phyloP scores from a whole-genome alignment of 192 early-diverging fungal genomes.

The Chytriomyces sp. region DNA sequence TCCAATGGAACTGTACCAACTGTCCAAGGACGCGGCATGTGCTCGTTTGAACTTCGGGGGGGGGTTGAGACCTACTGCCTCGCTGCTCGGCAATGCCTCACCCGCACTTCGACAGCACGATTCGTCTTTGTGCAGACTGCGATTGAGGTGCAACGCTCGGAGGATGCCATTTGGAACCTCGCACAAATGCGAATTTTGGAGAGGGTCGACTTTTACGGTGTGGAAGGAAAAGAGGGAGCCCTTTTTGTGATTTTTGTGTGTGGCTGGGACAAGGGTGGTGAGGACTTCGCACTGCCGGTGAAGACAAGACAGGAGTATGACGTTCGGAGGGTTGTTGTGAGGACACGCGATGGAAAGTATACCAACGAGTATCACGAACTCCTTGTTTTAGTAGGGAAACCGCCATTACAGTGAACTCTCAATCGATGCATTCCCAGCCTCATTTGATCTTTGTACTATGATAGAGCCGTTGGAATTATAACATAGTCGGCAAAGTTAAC shows the following conservation, averaged over 20 bases:
- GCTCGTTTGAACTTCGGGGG: constrained; percentile 47
- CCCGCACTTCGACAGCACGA: neutral
- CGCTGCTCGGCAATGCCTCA: constrained; percentile 25
- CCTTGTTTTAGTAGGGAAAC: constrained; percentile 22
- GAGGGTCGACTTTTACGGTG: constrained; percentile 36
- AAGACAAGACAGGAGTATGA: neutral
- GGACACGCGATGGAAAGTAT: constrained; percentile 1
- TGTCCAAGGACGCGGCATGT: constrained; percentile 37
- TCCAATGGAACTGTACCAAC: constrained; percentile 34
- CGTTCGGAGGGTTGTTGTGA: neutral
- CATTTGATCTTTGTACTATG: no score
- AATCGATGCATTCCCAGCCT: neutral
- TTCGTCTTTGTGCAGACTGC: constrained; percentile 42
- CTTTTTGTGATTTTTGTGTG: constrained; percentile 44
- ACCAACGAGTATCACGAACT: constrained; percentile 10
- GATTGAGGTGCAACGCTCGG: constrained; percentile 33
- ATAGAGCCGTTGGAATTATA: no score
- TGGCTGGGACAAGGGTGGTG: constrained; percentile 1
- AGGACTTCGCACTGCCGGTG: neutral
- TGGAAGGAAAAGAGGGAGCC: constrained; percentile 7
- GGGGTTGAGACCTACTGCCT: constrained; percentile 38
- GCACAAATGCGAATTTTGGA: constrained; percentile 29
- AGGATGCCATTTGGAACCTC: neutral
- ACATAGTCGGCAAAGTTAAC: no score
- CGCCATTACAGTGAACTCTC: constrained; percentile 16